Conservation (phyloP, 768 basidiomycete species). For the Boletus insuetus region DNA sequence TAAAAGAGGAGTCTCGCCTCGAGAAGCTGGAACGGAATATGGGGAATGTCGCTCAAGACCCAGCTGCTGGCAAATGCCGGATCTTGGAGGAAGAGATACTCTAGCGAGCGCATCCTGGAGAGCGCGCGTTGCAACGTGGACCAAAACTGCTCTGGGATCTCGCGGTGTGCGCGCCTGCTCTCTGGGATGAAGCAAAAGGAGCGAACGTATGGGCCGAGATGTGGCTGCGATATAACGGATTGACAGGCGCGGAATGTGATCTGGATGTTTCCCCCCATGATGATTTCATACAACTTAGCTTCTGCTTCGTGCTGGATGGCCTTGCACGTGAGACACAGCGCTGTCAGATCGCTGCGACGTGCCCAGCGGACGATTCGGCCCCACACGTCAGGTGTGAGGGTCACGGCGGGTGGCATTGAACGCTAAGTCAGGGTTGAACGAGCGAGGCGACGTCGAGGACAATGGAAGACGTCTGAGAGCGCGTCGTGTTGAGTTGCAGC, state of each 20-base stretch:
- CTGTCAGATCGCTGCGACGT: constrained; percentile 36
- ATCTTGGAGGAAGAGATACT: constrained; percentile 43
- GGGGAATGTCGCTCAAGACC: constrained; percentile 41
- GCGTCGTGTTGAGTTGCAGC: too few species aligned
- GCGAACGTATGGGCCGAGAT: constrained; percentile 42
- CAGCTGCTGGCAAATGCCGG: constrained; percentile 39
- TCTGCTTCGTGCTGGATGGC: constrained; percentile 49
- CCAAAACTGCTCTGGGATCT: constrained; percentile 42
- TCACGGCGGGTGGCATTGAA: constrained; percentile 13
- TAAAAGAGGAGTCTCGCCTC: constrained; percentile 47
- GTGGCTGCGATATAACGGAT: constrained; percentile 34
- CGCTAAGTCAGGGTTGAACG: too few species aligned
- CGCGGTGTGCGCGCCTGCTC: constrained; percentile 22
- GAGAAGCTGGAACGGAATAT: constrained; percentile 45
- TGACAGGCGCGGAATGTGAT: constrained; percentile 37
- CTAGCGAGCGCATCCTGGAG: constrained; percentile 42
- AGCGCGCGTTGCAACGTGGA: constrained; percentile 40
- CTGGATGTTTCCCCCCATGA: constrained; percentile 39
- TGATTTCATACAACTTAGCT: constrained; percentile 40
- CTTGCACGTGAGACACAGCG: constrained; percentile 46
- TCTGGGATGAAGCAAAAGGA: constrained; percentile 42
- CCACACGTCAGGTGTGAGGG: constrained; percentile 44
- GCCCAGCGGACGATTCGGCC: constrained; percentile 39
- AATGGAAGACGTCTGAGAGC: neutral
- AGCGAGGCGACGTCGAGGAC: neutral